Percentiles rank a stretch among this genome's conserved stretches.
These are phyloP conservation scores for Phytopythium delawarense DNA, from an alignment of 352 stramenopile genomes.

Conservation along the genomic window DNA sequence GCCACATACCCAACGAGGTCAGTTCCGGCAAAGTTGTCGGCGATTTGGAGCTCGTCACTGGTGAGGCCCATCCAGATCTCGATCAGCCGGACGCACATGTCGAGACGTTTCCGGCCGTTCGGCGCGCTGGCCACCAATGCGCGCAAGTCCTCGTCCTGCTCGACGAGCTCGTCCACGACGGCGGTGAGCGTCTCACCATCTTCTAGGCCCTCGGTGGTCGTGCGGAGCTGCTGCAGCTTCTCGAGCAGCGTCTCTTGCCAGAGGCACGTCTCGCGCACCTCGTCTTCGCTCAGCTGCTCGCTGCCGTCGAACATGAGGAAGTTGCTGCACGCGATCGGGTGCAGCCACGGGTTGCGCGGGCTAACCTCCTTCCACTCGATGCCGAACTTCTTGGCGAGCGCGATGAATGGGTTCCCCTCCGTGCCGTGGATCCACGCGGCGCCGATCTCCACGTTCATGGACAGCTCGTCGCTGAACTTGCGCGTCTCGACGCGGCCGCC, in stretches of 20 bases:
- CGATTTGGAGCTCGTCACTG: slow-evolving; percentile 41
- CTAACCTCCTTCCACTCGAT: slow-evolving; percentile 50
- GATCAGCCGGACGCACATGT: slow-evolving; percentile 42
- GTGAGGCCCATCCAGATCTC: slow-evolving; percentile 58
- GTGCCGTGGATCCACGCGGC: slow-evolving; percentile 63
- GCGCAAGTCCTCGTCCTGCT: slow-evolving; percentile 16
- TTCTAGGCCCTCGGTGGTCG: slow-evolving; percentile 7
- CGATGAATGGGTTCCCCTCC: slow-evolving; percentile 36
- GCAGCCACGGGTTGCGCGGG: slow-evolving; percentile 51
- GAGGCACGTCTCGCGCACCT: slow-evolving; percentile 36
- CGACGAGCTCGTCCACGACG: slow-evolving; percentile 32
- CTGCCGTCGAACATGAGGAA: slow-evolving; percentile 40
- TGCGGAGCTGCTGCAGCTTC: slow-evolving; percentile 34
- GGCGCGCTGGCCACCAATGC: slow-evolving; percentile 9
- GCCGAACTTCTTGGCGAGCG: slow-evolving; percentile 27
- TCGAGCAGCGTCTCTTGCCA: slow-evolving; percentile 41
- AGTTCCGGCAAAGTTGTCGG: slow-evolving; percentile 45
- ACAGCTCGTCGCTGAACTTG: slow-evolving; percentile 36
- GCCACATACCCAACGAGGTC: slow-evolving; percentile 26
- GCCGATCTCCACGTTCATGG: slow-evolving; percentile 46
- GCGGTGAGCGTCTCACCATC: slow-evolving; percentile 23
- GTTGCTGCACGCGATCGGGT: slow-evolving; percentile 36
- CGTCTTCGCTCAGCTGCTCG: slow-evolving; percentile 19
- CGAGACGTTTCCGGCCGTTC: slow-evolving; percentile 23
- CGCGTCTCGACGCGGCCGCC: slow-evolving; percentile 46